Base-by-base conservation (phyloP, 345 rosid genomes). In the Corchorus capsularis region DNA sequence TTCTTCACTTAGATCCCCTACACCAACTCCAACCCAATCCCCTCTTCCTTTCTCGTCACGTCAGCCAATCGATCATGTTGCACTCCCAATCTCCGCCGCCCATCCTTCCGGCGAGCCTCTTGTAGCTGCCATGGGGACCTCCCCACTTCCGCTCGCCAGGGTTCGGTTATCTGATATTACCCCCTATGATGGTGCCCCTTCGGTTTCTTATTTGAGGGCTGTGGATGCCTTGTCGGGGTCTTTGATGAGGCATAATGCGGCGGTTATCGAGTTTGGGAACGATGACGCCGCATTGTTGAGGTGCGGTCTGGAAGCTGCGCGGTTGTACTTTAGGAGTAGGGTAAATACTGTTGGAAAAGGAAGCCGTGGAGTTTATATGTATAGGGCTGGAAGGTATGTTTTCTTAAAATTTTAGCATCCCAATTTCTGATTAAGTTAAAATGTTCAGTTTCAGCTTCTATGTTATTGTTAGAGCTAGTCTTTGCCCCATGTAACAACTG, bases 191-290 rank as follows among this genome's bases (percentile, higher is more conserved):
- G 99, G 99, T 61, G 90, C 93, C 52, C 94, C 98, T 37, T 74
- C 78, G 9, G 86, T 84, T 46, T 41, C 88, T 17, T 96, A 90
- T 77, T 62, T 71, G 34, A 87, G 85, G 87, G 96, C 98, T 3
- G 96, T 93, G 34, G 99, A 93, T 85, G 88, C 93, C 35, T 81
- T 93, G 27, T 89, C 97, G n/a, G 86, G 87, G 65, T 96, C 99
- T 55, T 78, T 96, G 84, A 89, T 85, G 85, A 85, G 90, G 76
- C 86, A 89, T 76, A 96, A 96, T 79, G 94, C 99, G 8, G 96
- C 90, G 3, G 89, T 93, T 74, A 92, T 96, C 71, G 98, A 93
- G 81, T 76, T 96, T 59, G 94, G 92, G 46, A 75, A 86, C 35
- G 93, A 92, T 37, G 97, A 96, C 45, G 79, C 92, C 0, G 87